Conservation (phyloP, 495 filamentous ascomycete species). For the Penicillium pulvis region DNA sequence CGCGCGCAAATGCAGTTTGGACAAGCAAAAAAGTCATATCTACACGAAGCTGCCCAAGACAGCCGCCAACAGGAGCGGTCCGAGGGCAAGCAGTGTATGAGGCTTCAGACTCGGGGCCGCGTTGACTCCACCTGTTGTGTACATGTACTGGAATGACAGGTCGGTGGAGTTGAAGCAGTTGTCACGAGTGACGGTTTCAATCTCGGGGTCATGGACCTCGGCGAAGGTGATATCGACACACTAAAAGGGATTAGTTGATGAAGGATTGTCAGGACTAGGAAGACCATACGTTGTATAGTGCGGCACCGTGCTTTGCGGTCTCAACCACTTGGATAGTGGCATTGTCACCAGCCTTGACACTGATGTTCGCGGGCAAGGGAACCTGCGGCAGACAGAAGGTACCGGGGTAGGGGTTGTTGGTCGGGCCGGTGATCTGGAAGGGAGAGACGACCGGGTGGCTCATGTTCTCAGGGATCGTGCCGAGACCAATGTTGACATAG, state of each 20-base stretch:
- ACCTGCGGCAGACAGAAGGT: slow-evolving; percentile 90
- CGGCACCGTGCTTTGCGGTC: slow-evolving; percentile 83
- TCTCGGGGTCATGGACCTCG: slow-evolving; percentile 61
- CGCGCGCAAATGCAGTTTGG: slow-evolving; percentile 19
- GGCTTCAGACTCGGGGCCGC: slow-evolving; percentile 41
- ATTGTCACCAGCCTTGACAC: slow-evolving; percentile 76
- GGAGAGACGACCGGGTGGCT: slow-evolving; percentile 79
- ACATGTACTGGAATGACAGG: slow-evolving; percentile 74
- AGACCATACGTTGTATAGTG: slow-evolving; percentile 81
- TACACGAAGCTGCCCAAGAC: slow-evolving; percentile 33
- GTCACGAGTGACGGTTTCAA: slow-evolving; percentile 67
- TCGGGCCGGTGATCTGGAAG: slow-evolving; percentile 85
- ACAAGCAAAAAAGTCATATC: slow-evolving; percentile 12
- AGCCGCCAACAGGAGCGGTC: slow-evolving; percentile 28
- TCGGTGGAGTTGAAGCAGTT: slow-evolving; percentile 86
- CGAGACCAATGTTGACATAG: slow-evolving; percentile 93
- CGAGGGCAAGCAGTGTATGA: slow-evolving; percentile 16
- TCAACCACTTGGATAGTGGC: slow-evolving; percentile 95
- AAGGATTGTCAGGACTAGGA: neutral
- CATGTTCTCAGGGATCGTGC: slow-evolving; percentile 83
- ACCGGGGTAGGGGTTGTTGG: slow-evolving; percentile 78
- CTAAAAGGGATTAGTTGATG: slow-evolving; percentile 43
- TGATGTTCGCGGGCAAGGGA: slow-evolving; percentile 74
- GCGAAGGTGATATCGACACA: slow-evolving; percentile 91
- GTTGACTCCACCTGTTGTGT: slow-evolving; percentile 57